A percentile compares a stretch with the other conserved stretches of the same genome.
These are phyloP conservation scores for Colletotrichum sublineola DNA, from an alignment of 2,329 filamentous ascomycete species.

Conservation along the genomic window DNA sequence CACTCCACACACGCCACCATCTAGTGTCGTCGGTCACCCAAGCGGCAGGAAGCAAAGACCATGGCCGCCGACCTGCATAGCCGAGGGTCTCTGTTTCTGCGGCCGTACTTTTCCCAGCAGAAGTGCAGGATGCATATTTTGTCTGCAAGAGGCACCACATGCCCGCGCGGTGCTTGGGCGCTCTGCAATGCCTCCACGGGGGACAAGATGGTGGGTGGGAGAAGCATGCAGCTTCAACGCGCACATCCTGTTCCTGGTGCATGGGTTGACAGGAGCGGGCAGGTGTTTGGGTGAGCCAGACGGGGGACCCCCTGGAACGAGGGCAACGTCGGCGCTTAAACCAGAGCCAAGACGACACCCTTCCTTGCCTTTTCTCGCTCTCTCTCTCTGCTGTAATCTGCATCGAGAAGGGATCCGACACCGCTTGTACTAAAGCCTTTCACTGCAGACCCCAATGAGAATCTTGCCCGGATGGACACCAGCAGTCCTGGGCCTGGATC, in stretches of 20 bases:
- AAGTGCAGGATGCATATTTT: slow-evolving; percentile 43
- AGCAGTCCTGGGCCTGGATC: slow-evolving; percentile 19
- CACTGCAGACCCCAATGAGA: slow-evolving; percentile 35
- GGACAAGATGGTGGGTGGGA: slow-evolving; percentile 13
- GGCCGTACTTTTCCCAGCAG: slow-evolving; percentile 45
- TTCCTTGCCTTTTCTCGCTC: slow-evolving; percentile 9
- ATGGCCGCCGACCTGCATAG: slow-evolving; percentile 51
- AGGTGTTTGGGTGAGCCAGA: slow-evolving; percentile 32
- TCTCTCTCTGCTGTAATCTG: background rate
- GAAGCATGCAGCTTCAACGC: slow-evolving; percentile 29
- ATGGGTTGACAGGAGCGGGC: slow-evolving; percentile 33
- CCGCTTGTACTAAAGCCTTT: slow-evolving; percentile 36
- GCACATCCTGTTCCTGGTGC: slow-evolving; percentile 24
- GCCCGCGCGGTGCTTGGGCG: slow-evolving; percentile 14
- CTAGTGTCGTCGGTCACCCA: slow-evolving; percentile 29
- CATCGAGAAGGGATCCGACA: slow-evolving; percentile 17
- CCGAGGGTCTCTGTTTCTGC: slow-evolving; percentile 56
- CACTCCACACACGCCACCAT: slow-evolving; percentile 41
- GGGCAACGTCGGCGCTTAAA: slow-evolving; percentile 41
- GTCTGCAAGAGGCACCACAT: slow-evolving; percentile 36
- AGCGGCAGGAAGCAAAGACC: slow-evolving; percentile 23
- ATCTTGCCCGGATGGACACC: slow-evolving; percentile 23
- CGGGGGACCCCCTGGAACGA: slow-evolving; percentile 37
- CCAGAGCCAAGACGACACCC: slow-evolving; percentile 38
- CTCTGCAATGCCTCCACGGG: slow-evolving; percentile 28